phyloP scores from a whole-genome alignment of 2,329 filamentous ascomycete genomes.

The Colletotrichum scovillei region DNA sequence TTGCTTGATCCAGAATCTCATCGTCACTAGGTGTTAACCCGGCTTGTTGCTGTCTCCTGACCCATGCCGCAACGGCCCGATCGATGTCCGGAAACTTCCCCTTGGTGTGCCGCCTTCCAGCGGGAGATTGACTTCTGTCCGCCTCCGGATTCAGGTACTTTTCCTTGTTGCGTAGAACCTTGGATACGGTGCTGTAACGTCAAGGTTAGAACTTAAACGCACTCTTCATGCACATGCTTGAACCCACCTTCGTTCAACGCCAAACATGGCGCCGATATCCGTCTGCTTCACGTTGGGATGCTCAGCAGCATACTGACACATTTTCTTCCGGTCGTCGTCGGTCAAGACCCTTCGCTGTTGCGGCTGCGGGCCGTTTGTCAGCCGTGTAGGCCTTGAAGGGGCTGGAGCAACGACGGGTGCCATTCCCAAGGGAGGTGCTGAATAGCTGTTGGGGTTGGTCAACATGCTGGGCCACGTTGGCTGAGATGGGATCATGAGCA shows the following conservation, averaged over 20 bases:
- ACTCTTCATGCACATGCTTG: not conserved
- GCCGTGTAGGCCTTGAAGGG: constrained; percentile 61
- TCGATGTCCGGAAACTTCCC: constrained; percentile 92
- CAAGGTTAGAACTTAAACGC: constrained; percentile 41
- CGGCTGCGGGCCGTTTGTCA: constrained; percentile 58
- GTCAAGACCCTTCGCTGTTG: constrained; percentile 89
- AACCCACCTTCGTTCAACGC: constrained; percentile 93
- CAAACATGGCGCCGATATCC: constrained; percentile 95
- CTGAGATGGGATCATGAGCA: constrained; percentile 77
- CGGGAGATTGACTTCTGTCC: constrained; percentile 81
- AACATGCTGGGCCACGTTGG: constrained; percentile 84
- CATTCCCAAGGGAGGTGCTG: constrained; percentile 68
- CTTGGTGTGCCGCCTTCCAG: constrained; percentile 77
- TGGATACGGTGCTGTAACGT: constrained; percentile 88
- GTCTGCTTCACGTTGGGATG: constrained; percentile 93
- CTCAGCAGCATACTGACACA: constrained; percentile 94
- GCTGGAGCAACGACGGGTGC: constrained; percentile 65
- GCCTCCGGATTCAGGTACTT: constrained; percentile 84
- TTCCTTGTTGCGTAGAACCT: constrained; percentile 93
- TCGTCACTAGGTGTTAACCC: constrained; percentile 80
- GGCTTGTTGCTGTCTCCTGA: constrained; percentile 81
- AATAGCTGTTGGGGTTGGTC: constrained; percentile 75
- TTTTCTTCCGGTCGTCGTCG: constrained; percentile 87
- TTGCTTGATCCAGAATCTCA: constrained; percentile 87
- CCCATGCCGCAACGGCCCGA: constrained; percentile 88